A percentile compares a stretch with the other conserved stretches of the same genome.
Evolutionary conservation across 495 filamentous ascomycete species (phyloP).

Genomic region (Penicillium simplicissimum): DNA sequence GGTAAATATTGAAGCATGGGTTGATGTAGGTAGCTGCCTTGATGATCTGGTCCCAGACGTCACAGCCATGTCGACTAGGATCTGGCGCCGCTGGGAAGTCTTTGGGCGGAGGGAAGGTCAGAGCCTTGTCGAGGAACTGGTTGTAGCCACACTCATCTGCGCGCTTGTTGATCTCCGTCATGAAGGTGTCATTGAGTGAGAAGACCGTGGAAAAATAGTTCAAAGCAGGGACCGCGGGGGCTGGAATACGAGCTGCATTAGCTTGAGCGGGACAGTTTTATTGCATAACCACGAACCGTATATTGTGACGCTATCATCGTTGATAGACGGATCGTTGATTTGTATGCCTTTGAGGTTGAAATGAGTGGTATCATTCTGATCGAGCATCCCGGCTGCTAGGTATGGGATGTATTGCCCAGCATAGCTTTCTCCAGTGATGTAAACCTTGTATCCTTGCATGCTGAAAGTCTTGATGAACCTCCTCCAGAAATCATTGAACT

Average conservation of each 20-base stretch:
- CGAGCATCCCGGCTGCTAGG: slow-evolving; percentile 72
- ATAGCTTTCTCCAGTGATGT: slow-evolving; percentile 70
- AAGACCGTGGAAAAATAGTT: slow-evolving; percentile 64
- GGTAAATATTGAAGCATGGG: slow-evolving; percentile 81
- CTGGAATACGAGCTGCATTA: slow-evolving; percentile 23
- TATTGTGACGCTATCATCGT: slow-evolving; percentile 44
- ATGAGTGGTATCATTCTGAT: slow-evolving; percentile 64
- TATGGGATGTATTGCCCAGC: slow-evolving; percentile 81
- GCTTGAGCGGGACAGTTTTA: not conserved
- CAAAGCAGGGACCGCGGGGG: slow-evolving; percentile 61
- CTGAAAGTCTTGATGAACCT: slow-evolving; percentile 68
- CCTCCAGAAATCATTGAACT: slow-evolving; percentile 73
- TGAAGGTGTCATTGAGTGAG: slow-evolving; percentile 66
- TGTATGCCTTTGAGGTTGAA: slow-evolving; percentile 67
- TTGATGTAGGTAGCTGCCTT: slow-evolving; percentile 60
- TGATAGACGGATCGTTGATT: slow-evolving; percentile 69
- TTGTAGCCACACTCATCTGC: slow-evolving; percentile 66
- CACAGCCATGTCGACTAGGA: slow-evolving; percentile 47
- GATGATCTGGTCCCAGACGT: slow-evolving; percentile 57
- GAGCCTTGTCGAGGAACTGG: slow-evolving; percentile 58
- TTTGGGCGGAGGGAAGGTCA: slow-evolving; percentile 68
- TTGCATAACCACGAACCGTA: slow-evolving; percentile 22
- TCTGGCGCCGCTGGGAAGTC: slow-evolving; percentile 47
- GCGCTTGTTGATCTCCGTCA: slow-evolving; percentile 53
- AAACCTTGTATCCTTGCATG: slow-evolving; percentile 63